These are phyloP conservation scores for Aurinia saxatilis DNA, from an alignment of 345 rosid genomes.

Conservation along the genomic window DNA sequence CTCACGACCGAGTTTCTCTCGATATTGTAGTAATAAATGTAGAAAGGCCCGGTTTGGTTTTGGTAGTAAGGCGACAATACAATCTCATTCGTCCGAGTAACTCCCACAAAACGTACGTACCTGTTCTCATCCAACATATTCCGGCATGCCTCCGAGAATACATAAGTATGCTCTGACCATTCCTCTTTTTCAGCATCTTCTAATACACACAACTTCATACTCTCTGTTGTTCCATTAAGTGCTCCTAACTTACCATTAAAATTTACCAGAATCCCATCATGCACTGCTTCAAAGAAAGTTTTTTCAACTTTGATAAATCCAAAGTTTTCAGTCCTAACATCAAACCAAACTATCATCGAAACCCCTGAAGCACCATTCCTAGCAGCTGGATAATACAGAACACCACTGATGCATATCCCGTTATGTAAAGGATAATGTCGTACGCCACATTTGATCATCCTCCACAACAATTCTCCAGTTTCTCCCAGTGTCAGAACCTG, in stretches of 20 bases:
- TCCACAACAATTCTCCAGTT: no score
- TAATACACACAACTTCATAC: not conserved
- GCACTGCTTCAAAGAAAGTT: no score
- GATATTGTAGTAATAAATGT: not conserved
- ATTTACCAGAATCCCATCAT: not conserved
- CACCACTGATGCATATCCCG: no score
- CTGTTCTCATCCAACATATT: not conserved
- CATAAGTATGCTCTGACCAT: not conserved
- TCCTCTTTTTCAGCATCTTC: not conserved
- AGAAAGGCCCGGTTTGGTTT: no score
- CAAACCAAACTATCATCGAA: no score
- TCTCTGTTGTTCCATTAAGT: not conserved
- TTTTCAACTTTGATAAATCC: not conserved
- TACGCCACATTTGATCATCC: no score
- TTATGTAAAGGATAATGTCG: no score
- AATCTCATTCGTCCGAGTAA: not conserved
- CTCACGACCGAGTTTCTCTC: not conserved
- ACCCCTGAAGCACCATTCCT: no score
- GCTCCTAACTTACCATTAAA: not conserved
- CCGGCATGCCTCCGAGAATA: no score
- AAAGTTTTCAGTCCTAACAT: not conserved
- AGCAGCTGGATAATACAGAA: no score
- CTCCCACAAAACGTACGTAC: not conserved
- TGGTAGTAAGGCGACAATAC: not conserved
- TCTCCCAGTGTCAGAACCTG: no score